Conservation (phyloP, 306 rosid species). For the Fagus sylvatica region DNA sequence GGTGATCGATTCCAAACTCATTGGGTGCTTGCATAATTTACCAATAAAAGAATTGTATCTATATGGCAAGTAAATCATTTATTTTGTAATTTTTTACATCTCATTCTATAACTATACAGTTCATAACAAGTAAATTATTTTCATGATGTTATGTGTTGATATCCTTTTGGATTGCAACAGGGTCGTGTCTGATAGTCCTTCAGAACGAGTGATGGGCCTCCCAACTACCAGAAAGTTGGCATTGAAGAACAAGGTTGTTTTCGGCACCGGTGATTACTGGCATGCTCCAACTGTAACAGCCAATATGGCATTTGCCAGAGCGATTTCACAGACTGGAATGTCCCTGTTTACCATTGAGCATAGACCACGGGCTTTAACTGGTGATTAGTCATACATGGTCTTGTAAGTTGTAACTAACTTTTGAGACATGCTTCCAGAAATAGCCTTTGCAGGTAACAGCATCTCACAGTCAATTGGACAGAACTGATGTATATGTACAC, state of each 20-base stretch:
- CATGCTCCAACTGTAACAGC: slow-evolving; percentile 86
- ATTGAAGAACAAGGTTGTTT: slow-evolving; percentile 79
- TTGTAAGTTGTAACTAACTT: not conserved
- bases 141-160: slow-evolving; percentile 29
- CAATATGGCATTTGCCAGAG: slow-evolving; percentile 90
- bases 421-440: slow-evolving; percentile 19
- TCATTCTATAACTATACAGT: slow-evolving; percentile 1
- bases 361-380: slow-evolving; percentile 83
- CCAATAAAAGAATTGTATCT: too few species aligned
- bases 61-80: not conserved
- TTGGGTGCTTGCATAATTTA: too few species aligned
- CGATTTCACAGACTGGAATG: slow-evolving; percentile 93
- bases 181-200: slow-evolving; percentile 78
- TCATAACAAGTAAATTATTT: slow-evolving; percentile 7
- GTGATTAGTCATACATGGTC: slow-evolving; percentile 49
- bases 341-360: slow-evolving; percentile 77
- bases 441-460: slow-evolving; percentile 16
- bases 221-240: slow-evolving; percentile 89
- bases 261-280: slow-evolving; percentile 92
- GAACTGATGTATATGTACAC: not conserved
- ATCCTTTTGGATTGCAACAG: slow-evolving; percentile 41
- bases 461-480: slow-evolving; percentile 14
- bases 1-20: too few species aligned
- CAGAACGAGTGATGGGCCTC: slow-evolving; percentile 75
- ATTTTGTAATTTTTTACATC: not conserved